Evolutionary conservation across 1,284 basidiomycete species (phyloP).

Genomic region (Cryptococcus amylolentus): DNA sequence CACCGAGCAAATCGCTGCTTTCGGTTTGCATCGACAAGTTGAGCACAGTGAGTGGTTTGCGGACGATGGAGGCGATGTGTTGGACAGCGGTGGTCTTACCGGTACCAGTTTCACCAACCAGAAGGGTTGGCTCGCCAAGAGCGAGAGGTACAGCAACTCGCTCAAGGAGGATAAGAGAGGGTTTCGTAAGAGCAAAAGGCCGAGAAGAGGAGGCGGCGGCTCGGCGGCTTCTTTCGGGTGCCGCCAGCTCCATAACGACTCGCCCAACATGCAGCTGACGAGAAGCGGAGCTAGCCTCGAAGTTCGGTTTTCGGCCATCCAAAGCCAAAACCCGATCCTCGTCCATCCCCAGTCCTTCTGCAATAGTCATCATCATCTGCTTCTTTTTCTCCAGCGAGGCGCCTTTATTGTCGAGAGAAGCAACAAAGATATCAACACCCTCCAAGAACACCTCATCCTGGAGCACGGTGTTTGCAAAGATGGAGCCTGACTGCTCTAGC

Average conservation of each 20-base stretch:
- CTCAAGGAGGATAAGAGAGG: slow-evolving; percentile 75
- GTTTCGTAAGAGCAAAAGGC: slow-evolving; percentile 87
- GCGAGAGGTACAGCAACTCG: slow-evolving; percentile 73
- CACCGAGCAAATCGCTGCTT: slow-evolving; percentile 88
- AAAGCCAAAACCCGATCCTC: slow-evolving; percentile 61
- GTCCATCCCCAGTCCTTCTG: slow-evolving; percentile 64
- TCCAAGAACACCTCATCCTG: slow-evolving; percentile 90
- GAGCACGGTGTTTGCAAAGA: slow-evolving; percentile 70
- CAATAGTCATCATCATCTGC: slow-evolving; percentile 53
- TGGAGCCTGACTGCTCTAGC: slow-evolving; percentile 41
- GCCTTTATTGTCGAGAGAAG: slow-evolving; percentile 59
- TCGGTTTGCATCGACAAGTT: slow-evolving; percentile 98
- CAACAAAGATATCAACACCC: slow-evolving; percentile 89
- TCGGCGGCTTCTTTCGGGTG: slow-evolving; percentile 10
- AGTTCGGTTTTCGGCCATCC: slow-evolving; percentile 62
- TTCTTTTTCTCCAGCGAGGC: slow-evolving; percentile 31
- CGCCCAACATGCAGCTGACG: slow-evolving; percentile 38
- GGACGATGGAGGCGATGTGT: slow-evolving; percentile 76
- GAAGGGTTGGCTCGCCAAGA: slow-evolving; percentile 76
- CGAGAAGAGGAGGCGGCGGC: slow-evolving; percentile 24
- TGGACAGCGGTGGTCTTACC: slow-evolving; percentile 95
- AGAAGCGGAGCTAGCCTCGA: slow-evolving; percentile 62
- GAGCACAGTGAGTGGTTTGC: slow-evolving; percentile 74
- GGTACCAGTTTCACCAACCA: slow-evolving; percentile 97
- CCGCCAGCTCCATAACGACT: slow-evolving; percentile 23